These are phyloP conservation scores for Xerocomellus dryophilus DNA, from an alignment of 768 basidiomycete genomes.

Conservation along the genomic window DNA sequence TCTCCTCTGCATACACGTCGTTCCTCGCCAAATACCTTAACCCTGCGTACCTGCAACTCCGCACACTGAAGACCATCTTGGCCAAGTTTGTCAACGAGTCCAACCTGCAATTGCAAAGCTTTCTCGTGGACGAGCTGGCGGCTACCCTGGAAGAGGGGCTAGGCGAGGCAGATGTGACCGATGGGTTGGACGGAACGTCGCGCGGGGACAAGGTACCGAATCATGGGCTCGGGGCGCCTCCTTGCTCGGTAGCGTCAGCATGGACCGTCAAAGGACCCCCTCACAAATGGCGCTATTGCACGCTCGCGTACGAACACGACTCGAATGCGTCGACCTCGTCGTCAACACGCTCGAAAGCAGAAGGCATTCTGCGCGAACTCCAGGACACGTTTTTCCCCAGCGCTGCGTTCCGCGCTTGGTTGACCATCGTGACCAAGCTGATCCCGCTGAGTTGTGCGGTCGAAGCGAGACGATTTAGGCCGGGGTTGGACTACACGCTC, in stretches of 20 bases:
- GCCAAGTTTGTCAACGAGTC: constrained; percentile 82
- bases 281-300: constrained; percentile 91
- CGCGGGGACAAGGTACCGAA: constrained; percentile 57
- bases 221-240: constrained; percentile 60
- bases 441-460: constrained; percentile 68
- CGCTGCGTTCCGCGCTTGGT: constrained; percentile 85
- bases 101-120: constrained; percentile 83
- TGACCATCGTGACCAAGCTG: constrained; percentile 66
- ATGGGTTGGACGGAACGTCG: constrained; percentile 53
- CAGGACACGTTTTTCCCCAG: constrained; percentile 79
- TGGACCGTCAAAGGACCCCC: constrained; percentile 87
- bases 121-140: constrained; percentile 71
- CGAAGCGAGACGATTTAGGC: constrained; percentile 87
- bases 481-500: constrained; percentile 92
- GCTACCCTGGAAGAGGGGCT: constrained; percentile 62
- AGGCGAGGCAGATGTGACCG: constrained; percentile 57
- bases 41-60: constrained; percentile 82
- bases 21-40: constrained; percentile 87
- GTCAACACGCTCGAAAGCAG: constrained; percentile 16
- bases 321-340: not conserved
- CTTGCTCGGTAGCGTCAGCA: constrained; percentile 38
- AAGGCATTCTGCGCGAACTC: constrained; percentile 36
- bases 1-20: constrained; percentile 56
- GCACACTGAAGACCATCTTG: constrained; percentile 77
- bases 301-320: constrained; percentile 36